Conservation (phyloP, 257 asterid species). For the Echium plantagineum region DNA sequence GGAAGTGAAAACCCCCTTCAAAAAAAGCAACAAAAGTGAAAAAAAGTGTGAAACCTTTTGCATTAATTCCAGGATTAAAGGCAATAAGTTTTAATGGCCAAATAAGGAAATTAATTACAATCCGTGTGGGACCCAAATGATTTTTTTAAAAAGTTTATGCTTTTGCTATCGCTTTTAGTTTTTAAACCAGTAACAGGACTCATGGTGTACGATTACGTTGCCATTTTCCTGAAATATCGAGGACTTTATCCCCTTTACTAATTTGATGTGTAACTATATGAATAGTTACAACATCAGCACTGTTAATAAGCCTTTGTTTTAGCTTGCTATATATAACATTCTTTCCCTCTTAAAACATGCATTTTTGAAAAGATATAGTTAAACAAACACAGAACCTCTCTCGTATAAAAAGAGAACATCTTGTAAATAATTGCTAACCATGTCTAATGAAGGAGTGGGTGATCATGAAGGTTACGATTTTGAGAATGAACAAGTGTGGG, state of each 20-base stretch:
- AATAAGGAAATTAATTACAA: slow-evolving; percentile 1
- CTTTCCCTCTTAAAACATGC: too few species aligned
- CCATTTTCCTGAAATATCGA: slow-evolving; percentile 19
- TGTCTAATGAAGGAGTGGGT: slow-evolving; percentile 11
- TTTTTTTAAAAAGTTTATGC: not conserved
- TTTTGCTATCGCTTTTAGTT: slow-evolving; percentile 24
- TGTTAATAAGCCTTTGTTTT: too few species aligned
- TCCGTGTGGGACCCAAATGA: slow-evolving; percentile 3
- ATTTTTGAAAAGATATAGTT: too few species aligned
- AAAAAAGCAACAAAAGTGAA: not conserved
- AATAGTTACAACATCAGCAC: too few species aligned
- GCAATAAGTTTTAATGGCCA: not conserved
- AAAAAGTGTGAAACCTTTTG: not conserved
- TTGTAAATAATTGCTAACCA: too few species aligned
- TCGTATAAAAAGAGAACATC: too few species aligned
- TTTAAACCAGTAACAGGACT: slow-evolving; percentile 46
- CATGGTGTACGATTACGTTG: too few species aligned
- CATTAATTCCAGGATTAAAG: not conserved
- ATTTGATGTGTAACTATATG: too few species aligned
- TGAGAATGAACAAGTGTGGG: slow-evolving; percentile 28
- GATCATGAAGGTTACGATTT: slow-evolving; percentile 17
- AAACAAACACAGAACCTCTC: too few species aligned
- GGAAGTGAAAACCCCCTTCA: not conserved
- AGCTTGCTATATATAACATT: too few species aligned
- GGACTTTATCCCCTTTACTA: too few species aligned